Percentiles rank a stretch among this genome's conserved stretches.
These are phyloP conservation scores for Gossypium arboreum DNA, from an alignment of 345 rosid genomes.

Conservation along the genomic window DNA sequence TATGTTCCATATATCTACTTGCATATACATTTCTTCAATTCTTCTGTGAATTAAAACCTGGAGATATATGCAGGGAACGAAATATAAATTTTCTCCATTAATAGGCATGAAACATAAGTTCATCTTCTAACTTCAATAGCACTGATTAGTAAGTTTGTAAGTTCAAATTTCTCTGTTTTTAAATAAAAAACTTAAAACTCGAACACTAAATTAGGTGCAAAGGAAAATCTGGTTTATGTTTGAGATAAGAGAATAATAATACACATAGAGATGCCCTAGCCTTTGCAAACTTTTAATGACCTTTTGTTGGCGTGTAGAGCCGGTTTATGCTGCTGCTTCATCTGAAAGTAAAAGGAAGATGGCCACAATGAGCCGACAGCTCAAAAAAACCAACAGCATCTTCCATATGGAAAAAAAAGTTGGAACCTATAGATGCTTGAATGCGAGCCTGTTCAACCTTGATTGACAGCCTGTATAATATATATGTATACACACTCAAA, in stretches of 20 bases:
- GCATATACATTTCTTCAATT: not conserved
- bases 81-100: not conserved
- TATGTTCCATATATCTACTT: not conserved
- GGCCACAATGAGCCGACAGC: slow-evolving; percentile 2
- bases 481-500: not conserved
- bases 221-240: not conserved
- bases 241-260: not conserved
- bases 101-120: not conserved
- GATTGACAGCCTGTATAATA: not conserved
- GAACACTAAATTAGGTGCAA: not conserved
- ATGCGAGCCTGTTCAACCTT: not conserved
- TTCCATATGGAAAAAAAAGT: not conserved
- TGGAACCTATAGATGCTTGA: not conserved
- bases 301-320: slow-evolving; percentile 12
- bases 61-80: no score
- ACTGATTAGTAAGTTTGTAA: no score
- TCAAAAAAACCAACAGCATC: slow-evolving; percentile 10
- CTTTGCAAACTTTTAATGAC: not conserved
- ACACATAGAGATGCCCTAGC: not conserved
- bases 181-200: not conserved
- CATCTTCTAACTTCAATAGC: not conserved
- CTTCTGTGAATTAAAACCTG: not conserved
- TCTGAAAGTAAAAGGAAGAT: not conserved
- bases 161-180: not conserved
- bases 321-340: slow-evolving; percentile 1